phyloP scores from a whole-genome alignment of 352 stramenopile genomes.

The Phytophthora megakarya region DNA sequence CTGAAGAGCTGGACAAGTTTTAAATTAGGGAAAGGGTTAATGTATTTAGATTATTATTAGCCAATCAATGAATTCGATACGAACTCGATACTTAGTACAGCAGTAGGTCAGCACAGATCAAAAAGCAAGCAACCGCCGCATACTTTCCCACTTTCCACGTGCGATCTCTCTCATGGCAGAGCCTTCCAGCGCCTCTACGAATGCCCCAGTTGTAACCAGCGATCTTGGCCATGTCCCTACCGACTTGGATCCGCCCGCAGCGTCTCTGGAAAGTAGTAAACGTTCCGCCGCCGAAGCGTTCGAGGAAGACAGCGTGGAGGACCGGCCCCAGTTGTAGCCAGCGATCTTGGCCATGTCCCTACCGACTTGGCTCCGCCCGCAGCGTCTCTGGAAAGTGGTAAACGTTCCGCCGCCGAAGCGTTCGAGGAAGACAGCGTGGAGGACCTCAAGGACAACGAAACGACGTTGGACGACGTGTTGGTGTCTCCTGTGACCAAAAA shows the following conservation, averaged over 20 bases:
- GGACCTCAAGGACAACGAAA: conserved; percentile 38
- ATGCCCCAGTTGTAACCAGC: conserved; percentile 1
- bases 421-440: conserved; percentile 32
- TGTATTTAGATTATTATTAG: conserved; percentile 4
- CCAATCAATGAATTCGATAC: conserved; percentile 19
- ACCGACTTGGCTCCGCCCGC: neutral
- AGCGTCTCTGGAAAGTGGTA: conserved; percentile 1
- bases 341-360: neutral
- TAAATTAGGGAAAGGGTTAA: conserved; percentile 20
- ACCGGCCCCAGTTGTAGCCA: conserved; percentile 12
- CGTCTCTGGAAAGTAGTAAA: conserved; percentile 14
- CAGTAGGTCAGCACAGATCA: conserved; percentile 3
- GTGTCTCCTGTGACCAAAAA: conserved; percentile 57
- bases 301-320: conserved; percentile 24
- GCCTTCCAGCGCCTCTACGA: conserved; percentile 4
- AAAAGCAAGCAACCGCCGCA: conserved; percentile 5
- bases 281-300: conserved; percentile 39
- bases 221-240: neutral
- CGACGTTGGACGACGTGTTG: conserved; percentile 72
- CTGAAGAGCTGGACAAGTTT: conserved; percentile 16
- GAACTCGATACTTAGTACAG: too few species aligned
- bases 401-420: conserved; percentile 37
- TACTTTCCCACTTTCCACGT: neutral
- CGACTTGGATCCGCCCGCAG: neutral
- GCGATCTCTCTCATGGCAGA: conserved; percentile 28